Conservation (phyloP, 352 stramenopile genomes). For the Phytopythium oedochilum region DNA sequence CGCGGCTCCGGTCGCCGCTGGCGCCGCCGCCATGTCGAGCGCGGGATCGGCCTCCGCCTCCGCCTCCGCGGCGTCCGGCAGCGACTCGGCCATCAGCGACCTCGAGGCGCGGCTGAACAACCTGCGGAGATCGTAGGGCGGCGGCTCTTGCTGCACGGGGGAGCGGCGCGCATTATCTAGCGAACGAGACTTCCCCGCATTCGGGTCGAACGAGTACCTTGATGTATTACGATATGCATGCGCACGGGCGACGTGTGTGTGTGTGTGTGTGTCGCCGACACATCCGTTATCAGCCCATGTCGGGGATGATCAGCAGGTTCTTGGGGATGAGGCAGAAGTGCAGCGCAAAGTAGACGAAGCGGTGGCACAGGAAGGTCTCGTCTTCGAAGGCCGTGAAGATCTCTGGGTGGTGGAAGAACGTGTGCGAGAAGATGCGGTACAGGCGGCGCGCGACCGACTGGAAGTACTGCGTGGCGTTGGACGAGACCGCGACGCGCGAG, state of each 20-base stretch:
- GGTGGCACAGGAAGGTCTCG: conserved; percentile 72
- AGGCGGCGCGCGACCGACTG: conserved; percentile 75
- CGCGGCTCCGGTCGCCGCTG: conserved; percentile 51
- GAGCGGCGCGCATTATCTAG: neutral
- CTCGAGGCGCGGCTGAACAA: conserved; percentile 98
- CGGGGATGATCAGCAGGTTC: conserved; percentile 80
- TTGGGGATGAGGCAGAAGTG: conserved; percentile 80
- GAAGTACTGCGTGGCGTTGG: conserved; percentile 83
- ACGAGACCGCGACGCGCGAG: conserved; percentile 69
- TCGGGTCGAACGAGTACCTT: no score
- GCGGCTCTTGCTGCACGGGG: neutral
- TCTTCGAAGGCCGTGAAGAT: conserved; percentile 74
- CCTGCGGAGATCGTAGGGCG: conserved; percentile 67
- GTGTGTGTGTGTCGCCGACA: no score
- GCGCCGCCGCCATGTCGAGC: conserved; percentile 6
- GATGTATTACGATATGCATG: no score
- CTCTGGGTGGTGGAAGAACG: conserved; percentile 77
- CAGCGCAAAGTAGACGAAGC: conserved; percentile 79
- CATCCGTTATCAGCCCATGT: conserved; percentile 54
- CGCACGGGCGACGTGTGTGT: no score
- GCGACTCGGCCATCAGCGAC: conserved; percentile 91
- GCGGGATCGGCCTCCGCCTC: neutral
- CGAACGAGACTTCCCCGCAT: neutral
- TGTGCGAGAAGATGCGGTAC: conserved; percentile 86
- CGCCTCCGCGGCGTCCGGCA: neutral